Base-by-base conservation (phyloP, 108 stramenopile genomes). In the Skeletonema menzelii region DNA sequence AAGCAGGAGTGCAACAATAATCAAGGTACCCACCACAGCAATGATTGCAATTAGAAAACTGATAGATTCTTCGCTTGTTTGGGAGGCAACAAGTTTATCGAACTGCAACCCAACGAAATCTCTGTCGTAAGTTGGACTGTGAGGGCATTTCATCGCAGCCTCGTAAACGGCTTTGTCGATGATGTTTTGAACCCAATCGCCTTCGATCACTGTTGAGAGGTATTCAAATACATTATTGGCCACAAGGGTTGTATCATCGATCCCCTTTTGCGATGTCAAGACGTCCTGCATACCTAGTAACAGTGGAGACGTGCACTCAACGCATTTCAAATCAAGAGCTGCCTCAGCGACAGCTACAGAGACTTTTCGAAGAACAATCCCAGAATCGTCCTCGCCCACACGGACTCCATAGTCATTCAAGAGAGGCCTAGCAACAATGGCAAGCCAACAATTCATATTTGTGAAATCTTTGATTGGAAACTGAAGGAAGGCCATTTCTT, bases 361-460 rank as follows among this genome's bases (percentile, higher is more conserved):
- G 10, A 91, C 20, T n/a, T 85, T 65, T 59, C 68, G 61, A 7
- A 93, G 19, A 12, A 70, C 74, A 27, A 86, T 69, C 38, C 81
- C 85, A 10, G 69, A 58, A 31, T 79, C 76, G 19, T 19, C 49
- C 11, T 59, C 61, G 14, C 70, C 77, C 8, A 63, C 24, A 27
- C 84, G 64, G 19, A 88, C 61, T 12, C 93, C 93, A 34, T 68
- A 65, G 19, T 65, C 22, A 53, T 90, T 76, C 13, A 91, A 77
- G 0, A 62, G 30, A 11, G 90, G 89, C 4, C 82, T 75, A 4
- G 83, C 84, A 4, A 91, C 73, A 2, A 85, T 91, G 32, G 93
- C 82, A 17, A 91, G 68, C 90, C 90, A 94, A 68, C 93, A 94
- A 56, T 94, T 64, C 5, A 86, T 15, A 65, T 94, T 84, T 31